These are phyloP conservation scores for Amniculicola lignicola DNA, from an alignment of 495 filamentous ascomycete genomes.

Conservation along the genomic window DNA sequence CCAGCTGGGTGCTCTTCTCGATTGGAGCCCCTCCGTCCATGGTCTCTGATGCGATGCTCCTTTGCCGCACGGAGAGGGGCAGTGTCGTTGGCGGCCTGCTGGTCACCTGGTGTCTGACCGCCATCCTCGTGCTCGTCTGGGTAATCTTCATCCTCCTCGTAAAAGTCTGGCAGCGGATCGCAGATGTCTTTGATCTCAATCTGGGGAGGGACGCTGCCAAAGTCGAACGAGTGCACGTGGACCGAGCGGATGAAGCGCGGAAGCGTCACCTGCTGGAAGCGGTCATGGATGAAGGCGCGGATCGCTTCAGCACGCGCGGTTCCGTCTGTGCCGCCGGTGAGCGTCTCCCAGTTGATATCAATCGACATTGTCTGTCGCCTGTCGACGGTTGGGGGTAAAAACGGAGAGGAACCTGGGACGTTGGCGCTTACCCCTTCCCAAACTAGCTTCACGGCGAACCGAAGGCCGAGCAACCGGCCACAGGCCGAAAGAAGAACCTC, in stretches of 20 bases:
- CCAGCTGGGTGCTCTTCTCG: neutral
- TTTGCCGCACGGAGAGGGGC: conserved; percentile 14
- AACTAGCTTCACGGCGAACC: conserved; percentile 19
- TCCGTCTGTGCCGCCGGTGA: conserved; percentile 87
- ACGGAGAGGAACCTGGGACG: conserved; percentile 4
- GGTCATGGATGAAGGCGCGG: conserved; percentile 89
- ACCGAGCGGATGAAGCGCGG: conserved; percentile 97
- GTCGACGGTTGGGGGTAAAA: conserved; percentile 22
- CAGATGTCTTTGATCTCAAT: conserved; percentile 95
- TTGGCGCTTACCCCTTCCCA: conserved; percentile 3
- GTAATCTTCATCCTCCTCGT: conserved; percentile 69
- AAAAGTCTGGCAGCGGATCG: conserved; percentile 93
- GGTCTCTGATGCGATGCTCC: conserved; percentile 19
- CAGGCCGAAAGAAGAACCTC: neutral
- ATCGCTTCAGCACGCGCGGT: conserved; percentile 76
- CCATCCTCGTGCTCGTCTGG: conserved; percentile 38
- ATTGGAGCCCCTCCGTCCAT: conserved; percentile 3
- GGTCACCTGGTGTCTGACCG: conserved; percentile 23
- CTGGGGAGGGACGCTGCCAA: conserved; percentile 76
- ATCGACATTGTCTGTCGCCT: conserved; percentile 72
- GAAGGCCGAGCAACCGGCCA: conserved; percentile 1
- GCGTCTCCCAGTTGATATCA: conserved; percentile 89
- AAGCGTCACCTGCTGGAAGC: conserved; percentile 85
- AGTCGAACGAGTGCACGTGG: conserved; percentile 88
- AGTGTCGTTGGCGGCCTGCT: conserved; percentile 19